Conservation (phyloP, 371 early-diverging fungal genomes). For the Mortierella sp. region DNA sequence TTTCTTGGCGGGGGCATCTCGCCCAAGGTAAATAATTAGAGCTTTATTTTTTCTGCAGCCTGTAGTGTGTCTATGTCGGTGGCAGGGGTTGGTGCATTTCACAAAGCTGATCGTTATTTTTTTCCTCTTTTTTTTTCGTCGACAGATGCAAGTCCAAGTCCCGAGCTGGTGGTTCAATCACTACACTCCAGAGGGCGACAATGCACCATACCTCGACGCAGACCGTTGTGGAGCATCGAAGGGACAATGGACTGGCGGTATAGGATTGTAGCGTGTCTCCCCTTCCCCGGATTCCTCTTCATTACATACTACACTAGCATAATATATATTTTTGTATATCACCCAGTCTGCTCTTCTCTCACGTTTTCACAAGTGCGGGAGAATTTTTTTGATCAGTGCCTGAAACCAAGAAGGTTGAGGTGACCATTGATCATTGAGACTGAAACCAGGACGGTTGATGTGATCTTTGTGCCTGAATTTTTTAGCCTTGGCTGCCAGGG, state of each 20-base stretch:
- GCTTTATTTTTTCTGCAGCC: background rate
- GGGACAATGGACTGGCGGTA: conserved; percentile 2
- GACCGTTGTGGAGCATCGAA: conserved; percentile 26
- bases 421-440: too few relatives aligned
- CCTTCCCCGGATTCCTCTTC: too few relatives aligned
- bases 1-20: conserved; percentile 66
- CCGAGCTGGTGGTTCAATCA: conserved; percentile 68
- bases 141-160: conserved; percentile 33
- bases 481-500: too few relatives aligned
- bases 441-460: too few relatives aligned
- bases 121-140: background rate
- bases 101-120: background rate
- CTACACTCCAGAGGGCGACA: conserved; percentile 9
- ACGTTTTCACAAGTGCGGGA: too few relatives aligned
- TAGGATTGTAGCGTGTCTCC: background rate
- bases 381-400: too few relatives aligned
- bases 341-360: too few relatives aligned
- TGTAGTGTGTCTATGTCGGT: background rate
- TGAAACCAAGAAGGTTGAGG: too few relatives aligned
- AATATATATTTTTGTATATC: too few relatives aligned
- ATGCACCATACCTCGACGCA: conserved; percentile 14
- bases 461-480: too few relatives aligned
- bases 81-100: background rate
- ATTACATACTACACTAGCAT: too few relatives aligned
- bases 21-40: conserved; percentile 13